Evolutionary conservation across 768 basidiomycete genomes (phyloP).

Genomic region (Hirschioporus abietinus): DNA sequence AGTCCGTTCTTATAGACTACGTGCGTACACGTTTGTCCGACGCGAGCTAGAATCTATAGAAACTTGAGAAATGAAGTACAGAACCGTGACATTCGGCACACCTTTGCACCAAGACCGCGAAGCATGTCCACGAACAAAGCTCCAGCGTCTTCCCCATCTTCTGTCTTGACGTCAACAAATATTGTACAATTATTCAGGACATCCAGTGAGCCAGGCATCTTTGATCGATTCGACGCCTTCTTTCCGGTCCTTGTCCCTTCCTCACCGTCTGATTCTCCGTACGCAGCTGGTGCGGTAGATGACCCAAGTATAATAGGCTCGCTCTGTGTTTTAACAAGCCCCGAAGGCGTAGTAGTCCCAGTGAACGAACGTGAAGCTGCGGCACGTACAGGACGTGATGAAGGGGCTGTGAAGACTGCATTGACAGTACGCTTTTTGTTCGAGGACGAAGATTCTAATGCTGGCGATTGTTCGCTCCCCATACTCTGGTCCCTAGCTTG

Average conservation of each 20-base stretch:
- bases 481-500: conserved; percentile 19
- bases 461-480: not conserved
- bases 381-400: not conserved
- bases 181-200: conserved; percentile 70
- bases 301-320: not conserved
- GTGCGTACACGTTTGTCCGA: conserved; percentile 74
- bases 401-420: not conserved
- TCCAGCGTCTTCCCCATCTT: conserved; percentile 76
- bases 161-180: conserved; percentile 77
- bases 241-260: not conserved
- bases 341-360: not conserved
- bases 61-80: not conserved
- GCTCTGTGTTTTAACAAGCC: not conserved
- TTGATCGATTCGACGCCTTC: conserved; percentile 4
- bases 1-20: conserved; percentile 82
- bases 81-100: conserved; percentile 28
- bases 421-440: not conserved
- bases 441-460: not conserved
- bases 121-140: conserved; percentile 82
- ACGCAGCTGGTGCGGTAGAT: not conserved
- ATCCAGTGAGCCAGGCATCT: conserved; percentile 29
- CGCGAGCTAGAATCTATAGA: conserved; percentile 52
- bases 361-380: not conserved
- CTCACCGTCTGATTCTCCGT: not conserved
- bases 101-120: conserved; percentile 73